These are phyloP conservation scores for Apiotrichum gamsii DNA, from an alignment of 1,284 basidiomycete species.

Conservation along the genomic window DNA sequence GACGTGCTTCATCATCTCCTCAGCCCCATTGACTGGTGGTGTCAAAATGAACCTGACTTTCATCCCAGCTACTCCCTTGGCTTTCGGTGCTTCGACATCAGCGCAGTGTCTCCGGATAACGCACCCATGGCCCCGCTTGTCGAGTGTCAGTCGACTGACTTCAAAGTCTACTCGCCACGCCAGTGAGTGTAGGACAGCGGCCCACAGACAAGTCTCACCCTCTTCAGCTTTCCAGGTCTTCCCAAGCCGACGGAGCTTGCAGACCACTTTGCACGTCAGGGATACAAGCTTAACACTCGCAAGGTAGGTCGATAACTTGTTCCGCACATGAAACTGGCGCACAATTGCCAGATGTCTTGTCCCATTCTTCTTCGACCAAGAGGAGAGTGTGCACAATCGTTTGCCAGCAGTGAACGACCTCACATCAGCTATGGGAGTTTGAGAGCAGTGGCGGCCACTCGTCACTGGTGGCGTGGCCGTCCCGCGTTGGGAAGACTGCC, in stretches of 20 bases:
- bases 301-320: conserved; percentile 29
- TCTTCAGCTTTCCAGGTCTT: conserved; percentile 36
- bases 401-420: no score
- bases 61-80: conserved; percentile 31
- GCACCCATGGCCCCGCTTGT: conserved; percentile 22
- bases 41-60: no score
- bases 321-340: no score
- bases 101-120: conserved; percentile 14
- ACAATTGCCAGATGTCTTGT: no score
- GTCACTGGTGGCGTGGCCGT: no score
- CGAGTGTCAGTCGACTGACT: conserved; percentile 24
- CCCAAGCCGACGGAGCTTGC: conserved; percentile 38
- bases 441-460: no score
- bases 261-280: conserved; percentile 41
- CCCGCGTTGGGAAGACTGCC: no score
- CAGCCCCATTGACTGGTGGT: no score
- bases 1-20: no score
- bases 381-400: no score
- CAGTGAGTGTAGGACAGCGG: conserved; percentile 23
- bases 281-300: conserved; percentile 44
- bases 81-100: conserved; percentile 36
- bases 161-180: conserved; percentile 39
- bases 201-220: not conserved
- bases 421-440: no score
- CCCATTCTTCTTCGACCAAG: no score